Conservation (phyloP, 2,329 filamentous ascomycete genomes). For the Fonsecaea nubica region DNA sequence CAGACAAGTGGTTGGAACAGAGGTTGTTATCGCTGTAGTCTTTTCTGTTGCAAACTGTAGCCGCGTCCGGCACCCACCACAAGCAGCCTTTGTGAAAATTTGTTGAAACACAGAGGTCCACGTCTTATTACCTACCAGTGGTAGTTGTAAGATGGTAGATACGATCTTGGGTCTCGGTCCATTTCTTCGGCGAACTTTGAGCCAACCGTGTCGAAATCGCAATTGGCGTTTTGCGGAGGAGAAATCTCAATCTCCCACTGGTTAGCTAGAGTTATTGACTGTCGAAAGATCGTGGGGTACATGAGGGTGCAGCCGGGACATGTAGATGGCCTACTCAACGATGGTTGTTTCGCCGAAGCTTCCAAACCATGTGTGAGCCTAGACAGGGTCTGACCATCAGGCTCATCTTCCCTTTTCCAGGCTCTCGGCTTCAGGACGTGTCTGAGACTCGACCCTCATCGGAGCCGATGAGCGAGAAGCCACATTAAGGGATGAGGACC, state of each 20-base stretch:
- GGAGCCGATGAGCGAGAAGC: no score
- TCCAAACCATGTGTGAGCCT: constrained; percentile 5
- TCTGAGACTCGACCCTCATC: no score
- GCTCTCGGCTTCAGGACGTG: no score
- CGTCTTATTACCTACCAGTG: constrained; percentile 4
- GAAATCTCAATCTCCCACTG: no score
- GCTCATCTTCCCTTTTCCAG: neutral
- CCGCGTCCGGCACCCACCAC: no score
- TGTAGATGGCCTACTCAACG: neutral
- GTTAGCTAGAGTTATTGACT: no score
- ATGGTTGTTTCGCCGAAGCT: constrained; percentile 15
- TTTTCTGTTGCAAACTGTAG: no score
- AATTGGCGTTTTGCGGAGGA: neutral
- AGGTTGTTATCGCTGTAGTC: no score
- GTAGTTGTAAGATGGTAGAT: neutral
- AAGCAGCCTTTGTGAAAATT: constrained; percentile 3
- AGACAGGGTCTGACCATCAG: neutral
- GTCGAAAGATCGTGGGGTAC: no score
- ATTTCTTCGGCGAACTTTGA: constrained; percentile 21
- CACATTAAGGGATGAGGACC: no score
- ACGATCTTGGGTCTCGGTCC: constrained; percentile 3
- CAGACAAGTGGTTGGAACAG: neutral
- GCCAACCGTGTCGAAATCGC: constrained; percentile 3
- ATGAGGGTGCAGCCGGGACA: no score
- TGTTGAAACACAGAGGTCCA: neutral